Evolutionary conservation across 192 early-diverging fungal genomes (phyloP), one percentile per base, ranked within the genome.

Genomic region (Powellomyces hirtus): DNA sequence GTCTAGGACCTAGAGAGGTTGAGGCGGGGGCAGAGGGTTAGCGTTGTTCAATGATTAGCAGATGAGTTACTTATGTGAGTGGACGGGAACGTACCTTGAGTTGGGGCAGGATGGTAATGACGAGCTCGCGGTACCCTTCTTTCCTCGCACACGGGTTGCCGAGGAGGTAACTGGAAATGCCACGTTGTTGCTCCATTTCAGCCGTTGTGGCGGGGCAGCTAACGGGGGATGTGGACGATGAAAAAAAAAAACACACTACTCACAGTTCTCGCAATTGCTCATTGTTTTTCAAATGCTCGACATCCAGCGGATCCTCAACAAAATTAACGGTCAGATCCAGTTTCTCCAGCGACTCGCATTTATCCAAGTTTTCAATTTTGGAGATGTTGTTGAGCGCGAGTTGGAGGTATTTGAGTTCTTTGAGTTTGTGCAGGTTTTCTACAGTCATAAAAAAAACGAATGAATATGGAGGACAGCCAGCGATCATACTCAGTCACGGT

Each of bases 321-420:
- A 87, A 87, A 59, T 87, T 87, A 42, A 87, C 83, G 14, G 85
- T 87, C 67, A 87, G 66, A 51, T 86, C 84, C 14, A 86, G 67
- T 53, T 86, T 87, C 24, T 64, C 59, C 20, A 87, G 67, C 3
- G 77, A 70, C 63, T 87, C 85, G 71, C 85, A 87, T 34, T 78
- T 64, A 60, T 83, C 78, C 18, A 87, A 65, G 71, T 85, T 85
- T 49, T 87, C 85, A 30, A 87, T 75, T n/a, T 60, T 49, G 13
- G 30, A 61, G 53, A 86, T 81, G 66, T 87, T 87, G 73, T 87
- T 87, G 49, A 87, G 68, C 6, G 85, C 81, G 2, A 87, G 78
- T 46, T 87, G 80, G 3, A 87, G 52, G 59, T 87, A 87, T 36
- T 78, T 57, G 18, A 87, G 78, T 36, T 75, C 65, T 51, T 85